Base-by-base conservation (phyloP, 306 rosid genomes). In the Fragaria vesca region DNA sequence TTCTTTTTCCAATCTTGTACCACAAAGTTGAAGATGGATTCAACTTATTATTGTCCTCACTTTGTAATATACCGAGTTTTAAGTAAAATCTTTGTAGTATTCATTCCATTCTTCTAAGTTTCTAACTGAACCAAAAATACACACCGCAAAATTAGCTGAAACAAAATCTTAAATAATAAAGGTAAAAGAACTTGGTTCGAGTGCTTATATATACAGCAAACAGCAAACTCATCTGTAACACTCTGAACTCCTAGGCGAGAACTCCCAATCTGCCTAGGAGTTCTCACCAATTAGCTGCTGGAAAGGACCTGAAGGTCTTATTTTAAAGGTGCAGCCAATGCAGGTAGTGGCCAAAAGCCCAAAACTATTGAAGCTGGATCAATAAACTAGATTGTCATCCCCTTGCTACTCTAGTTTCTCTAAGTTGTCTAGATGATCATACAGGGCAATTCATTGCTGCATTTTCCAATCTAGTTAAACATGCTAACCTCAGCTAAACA, bases 1-100 rank as follows among this genome's bases (percentile, higher is more conserved):
- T 55, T 32, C n/a, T 83, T 48, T 26, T 55, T 32, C 57, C 70
- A 72, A 16, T 70, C 32, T 69, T 69, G 36, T 80, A 50, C 62
- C 15, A 32, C 34, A 32, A 66, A 47, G 73, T 72, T 79, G 24
- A 66, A 67, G 57, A 1, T 38, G 48, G 69, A 5, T 54, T 66
- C 57, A 51, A 54, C 78, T 38, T 68, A 1, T 17, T 74, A n/a
- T 58, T 70, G 38, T 63, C n/a, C 26, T 48, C 34, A 28, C 66
- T 75, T 61, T 60, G 60, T 61, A 70, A 81, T 61, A 17, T 48
- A 61, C 62, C 1, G 4, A 17, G 10, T 4, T 48, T 52, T 51
- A 68, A 30, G 17, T 68, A 42, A 69, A 17, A 0, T 68, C 6
- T 16, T 5, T 47, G 13, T 0, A 26, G 8, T n/a, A 61, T 5